Evolutionary conservation across 176 grass and related monocot genomes (phyloP), one percentile per base, ranked within the genome.

Genomic region (Urochloa ruziziensis): DNA sequence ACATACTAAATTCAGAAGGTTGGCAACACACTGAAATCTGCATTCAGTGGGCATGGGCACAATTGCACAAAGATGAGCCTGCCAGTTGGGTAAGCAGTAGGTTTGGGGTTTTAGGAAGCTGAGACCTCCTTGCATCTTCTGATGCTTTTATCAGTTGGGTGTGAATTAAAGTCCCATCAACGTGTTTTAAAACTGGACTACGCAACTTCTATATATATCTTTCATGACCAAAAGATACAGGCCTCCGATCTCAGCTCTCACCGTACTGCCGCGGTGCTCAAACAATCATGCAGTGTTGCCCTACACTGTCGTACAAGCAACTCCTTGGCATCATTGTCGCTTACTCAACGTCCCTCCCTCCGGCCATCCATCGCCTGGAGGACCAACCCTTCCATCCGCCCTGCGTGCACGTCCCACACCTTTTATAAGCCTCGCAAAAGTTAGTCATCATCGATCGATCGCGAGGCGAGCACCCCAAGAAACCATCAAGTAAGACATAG

Each of bases 251-350:
- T 77, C 39, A 27, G 6, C 73, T 58, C 37, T 11, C 15, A 48
- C 27, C 12, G 25, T 40, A 16, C 25, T 17, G 61, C 29, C 23
- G 7, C 30, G 24, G 40, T 78, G 40, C 64, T 48, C 40, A 12
- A 70, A 77, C 37, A 60, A 36, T n/a, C 21, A 84, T n/a, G 4
- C 58, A 23, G 18, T 52, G 32, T 0, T 6, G n/a, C n/a, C 65
- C 27, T 49, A 23, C 46, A 43, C 58, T 89, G 56, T 71, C 78
- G 83, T 89, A 71, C 35, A 90, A 86, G 77, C 88, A 86, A 90
- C 83, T 77, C 71, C 21, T 82, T 32, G 2, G 71, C 83, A 43
- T 76, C 46, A 78, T 58, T 65, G 34, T 64, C 70, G 25, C 33
- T 70, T 70, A 85, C 82, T 85, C 82, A 53, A 77, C 52, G 27